Base-by-base conservation (phyloP, 805 yeast species). In the Kodamaea sagamina region DNA sequence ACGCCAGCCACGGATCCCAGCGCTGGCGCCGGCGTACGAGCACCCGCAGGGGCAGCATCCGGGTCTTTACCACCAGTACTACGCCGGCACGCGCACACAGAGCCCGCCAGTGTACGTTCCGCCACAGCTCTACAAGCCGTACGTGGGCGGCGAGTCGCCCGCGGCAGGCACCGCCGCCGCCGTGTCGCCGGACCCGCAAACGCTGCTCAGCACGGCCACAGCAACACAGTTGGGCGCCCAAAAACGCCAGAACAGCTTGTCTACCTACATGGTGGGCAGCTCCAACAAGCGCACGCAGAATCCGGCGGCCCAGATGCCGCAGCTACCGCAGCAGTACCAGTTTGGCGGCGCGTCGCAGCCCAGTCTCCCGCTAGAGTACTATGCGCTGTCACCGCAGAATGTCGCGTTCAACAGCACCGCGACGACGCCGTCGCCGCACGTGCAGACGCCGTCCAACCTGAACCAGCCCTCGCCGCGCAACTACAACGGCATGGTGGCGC, bases 241-340 rank as follows among this genome's bases (percentile, higher is more conserved):
- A 15, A 69, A 69, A 51, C 67, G 74, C 43, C 74, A 70, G 45
- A 66, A 59, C 48, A 65, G 71, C 57, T 50, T 65, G 50, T 61
- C 71, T 4, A 62, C 63, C 35, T 59, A 63, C 46, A 49, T 63
- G 56, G 51, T 55, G 36, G 57, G 54, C 42, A 61, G 61, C 42
- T 54, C 71, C 36, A 63, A 60, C 51, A 70, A 70, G 44, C 53
- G 74, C 32, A 54, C 57, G n/a, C 63, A 68, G 10, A 58, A 55
- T 37, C 58, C 58, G 13, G 32, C 52, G 8, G 6, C 8, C 12
- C 59, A 53, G 15, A 12, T 19, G 10, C 36, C 36, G 16, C 36
- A 6, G 6, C 11, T 12, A 5, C 13, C 26, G 12, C 36, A 18
- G 16, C 36, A 18, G 25, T 13, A 24, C 19, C 38, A 35, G 17